These are phyloP conservation scores for Dillenia suffruticosa DNA, from an alignment of 164 flowering plant species.

Conservation along the genomic window DNA sequence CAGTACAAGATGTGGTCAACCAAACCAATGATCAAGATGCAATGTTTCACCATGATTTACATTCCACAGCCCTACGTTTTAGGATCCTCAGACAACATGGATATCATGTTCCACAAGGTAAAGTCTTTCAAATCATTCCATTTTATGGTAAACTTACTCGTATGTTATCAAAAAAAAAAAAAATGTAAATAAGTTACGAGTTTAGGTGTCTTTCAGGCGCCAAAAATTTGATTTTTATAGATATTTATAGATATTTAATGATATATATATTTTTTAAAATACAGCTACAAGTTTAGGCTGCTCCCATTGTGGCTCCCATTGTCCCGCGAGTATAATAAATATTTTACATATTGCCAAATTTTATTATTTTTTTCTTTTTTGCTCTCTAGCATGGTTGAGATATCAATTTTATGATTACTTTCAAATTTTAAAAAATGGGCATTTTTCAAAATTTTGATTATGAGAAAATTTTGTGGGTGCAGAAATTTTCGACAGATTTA, in stretches of 20 bases:
- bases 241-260: too few species aligned
- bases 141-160: background rate
- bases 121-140: too few species aligned
- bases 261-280: too few species aligned
- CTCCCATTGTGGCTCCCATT: too few species aligned
- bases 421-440: too few species aligned
- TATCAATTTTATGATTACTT: too few species aligned
- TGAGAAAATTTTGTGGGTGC: background rate
- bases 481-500: slow-evolving; percentile 27
- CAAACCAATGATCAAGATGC: background rate
- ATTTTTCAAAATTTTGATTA: background rate
- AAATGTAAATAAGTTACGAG: too few species aligned
- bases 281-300: too few species aligned
- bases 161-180: background rate
- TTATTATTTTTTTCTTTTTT: too few species aligned
- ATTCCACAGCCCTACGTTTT: slow-evolving; percentile 16
- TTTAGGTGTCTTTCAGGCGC: background rate
- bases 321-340: too few species aligned
- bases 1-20: background rate
- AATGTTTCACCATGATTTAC: slow-evolving; percentile 6
- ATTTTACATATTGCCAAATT: too few species aligned
- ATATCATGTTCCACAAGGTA: slow-evolving; percentile 16
- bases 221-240: background rate
- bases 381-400: too few species aligned
- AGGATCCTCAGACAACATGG: slow-evolving; percentile 25